These are phyloP conservation scores for Astrocystis sublimbata DNA, from an alignment of 495 filamentous ascomycete genomes.

Conservation along the genomic window DNA sequence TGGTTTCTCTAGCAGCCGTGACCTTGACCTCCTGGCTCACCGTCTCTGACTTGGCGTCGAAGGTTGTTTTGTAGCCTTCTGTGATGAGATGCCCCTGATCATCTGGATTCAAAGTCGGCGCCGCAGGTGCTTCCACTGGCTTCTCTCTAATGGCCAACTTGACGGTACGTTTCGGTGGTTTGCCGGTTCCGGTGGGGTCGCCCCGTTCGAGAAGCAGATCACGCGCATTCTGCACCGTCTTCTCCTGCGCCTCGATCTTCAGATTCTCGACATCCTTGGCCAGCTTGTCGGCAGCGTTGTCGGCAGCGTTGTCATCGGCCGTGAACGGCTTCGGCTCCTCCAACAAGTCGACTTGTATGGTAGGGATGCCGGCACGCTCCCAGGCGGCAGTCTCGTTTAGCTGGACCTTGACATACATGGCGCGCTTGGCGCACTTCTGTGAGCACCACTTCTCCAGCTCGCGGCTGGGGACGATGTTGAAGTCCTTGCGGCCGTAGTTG, in stretches of 20 bases:
- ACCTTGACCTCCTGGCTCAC: neutral
- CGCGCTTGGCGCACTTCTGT: slow-evolving; percentile 71
- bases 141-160: slow-evolving; percentile 55
- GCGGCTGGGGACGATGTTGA: slow-evolving; percentile 59
- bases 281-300: slow-evolving; percentile 12
- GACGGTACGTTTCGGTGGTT: slow-evolving; percentile 23
- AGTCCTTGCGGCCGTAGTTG: slow-evolving; percentile 48
- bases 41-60: slow-evolving; percentile 21
- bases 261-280: slow-evolving; percentile 41
- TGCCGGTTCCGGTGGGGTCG: slow-evolving; percentile 28
- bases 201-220: slow-evolving; percentile 59
- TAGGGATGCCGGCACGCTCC: slow-evolving; percentile 58
- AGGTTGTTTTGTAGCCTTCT: slow-evolving; percentile 50
- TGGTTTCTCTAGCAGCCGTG: neutral
- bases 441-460: slow-evolving; percentile 88
- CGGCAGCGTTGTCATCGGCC: slow-evolving; percentile 20
- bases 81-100: slow-evolving; percentile 43
- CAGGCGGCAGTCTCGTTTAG: slow-evolving; percentile 76
- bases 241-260: slow-evolving; percentile 39
- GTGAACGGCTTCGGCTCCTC: slow-evolving; percentile 43
- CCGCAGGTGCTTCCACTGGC: slow-evolving; percentile 25
- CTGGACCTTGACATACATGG: slow-evolving; percentile 84
- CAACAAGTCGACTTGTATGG: slow-evolving; percentile 53
- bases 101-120: slow-evolving; percentile 37
- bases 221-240: slow-evolving; percentile 35